phyloP scores from a whole-genome alignment of 1,284 basidiomycete genomes.

The Coniferiporia sulphurascens region DNA sequence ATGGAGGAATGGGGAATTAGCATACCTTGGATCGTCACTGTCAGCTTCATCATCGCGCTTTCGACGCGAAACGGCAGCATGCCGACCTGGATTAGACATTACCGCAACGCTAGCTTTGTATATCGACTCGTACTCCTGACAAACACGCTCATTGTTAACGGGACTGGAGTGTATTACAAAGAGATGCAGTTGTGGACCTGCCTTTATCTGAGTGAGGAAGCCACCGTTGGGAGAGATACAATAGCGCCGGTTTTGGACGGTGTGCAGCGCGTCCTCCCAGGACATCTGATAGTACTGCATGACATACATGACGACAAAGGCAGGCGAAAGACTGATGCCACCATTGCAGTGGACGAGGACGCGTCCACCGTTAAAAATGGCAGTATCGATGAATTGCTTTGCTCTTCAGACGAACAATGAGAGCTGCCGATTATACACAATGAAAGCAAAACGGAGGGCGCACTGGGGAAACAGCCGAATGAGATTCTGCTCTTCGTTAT shows the following conservation, averaged over 20 bases:
- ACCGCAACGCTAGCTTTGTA: slow-evolving; percentile 71
- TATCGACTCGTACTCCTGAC: slow-evolving; percentile 85
- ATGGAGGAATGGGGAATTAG: slow-evolving; percentile 2
- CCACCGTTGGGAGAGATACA: slow-evolving; percentile 87
- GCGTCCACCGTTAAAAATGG: slow-evolving; percentile 61
- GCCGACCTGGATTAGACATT: slow-evolving; percentile 44
- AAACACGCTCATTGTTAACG: no score
- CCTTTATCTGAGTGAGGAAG: slow-evolving; percentile 85
- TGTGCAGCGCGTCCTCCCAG: slow-evolving; percentile 80
- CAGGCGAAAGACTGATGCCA: slow-evolving; percentile 82
- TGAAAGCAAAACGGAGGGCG: not conserved
- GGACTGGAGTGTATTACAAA: slow-evolving; percentile 4
- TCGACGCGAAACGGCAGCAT: slow-evolving; percentile 43
- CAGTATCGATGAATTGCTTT: slow-evolving; percentile 74
- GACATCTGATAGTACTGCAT: slow-evolving; percentile 79
- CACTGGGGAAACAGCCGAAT: slow-evolving; percentile 70
- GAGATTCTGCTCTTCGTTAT: slow-evolving; percentile 87
- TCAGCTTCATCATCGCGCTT: slow-evolving; percentile 64
- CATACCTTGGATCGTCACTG: slow-evolving; percentile 49
- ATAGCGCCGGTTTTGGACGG: slow-evolving; percentile 86
- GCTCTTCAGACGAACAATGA: slow-evolving; percentile 44
- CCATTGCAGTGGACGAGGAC: slow-evolving; percentile 92
- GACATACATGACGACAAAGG: slow-evolving; percentile 89
- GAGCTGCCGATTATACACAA: slow-evolving; percentile 4
- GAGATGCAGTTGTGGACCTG: slow-evolving; percentile 26